These are phyloP conservation scores for Rhodotorula sp. DNA, from an alignment of 1,284 basidiomycete species.

Conservation along the genomic window DNA sequence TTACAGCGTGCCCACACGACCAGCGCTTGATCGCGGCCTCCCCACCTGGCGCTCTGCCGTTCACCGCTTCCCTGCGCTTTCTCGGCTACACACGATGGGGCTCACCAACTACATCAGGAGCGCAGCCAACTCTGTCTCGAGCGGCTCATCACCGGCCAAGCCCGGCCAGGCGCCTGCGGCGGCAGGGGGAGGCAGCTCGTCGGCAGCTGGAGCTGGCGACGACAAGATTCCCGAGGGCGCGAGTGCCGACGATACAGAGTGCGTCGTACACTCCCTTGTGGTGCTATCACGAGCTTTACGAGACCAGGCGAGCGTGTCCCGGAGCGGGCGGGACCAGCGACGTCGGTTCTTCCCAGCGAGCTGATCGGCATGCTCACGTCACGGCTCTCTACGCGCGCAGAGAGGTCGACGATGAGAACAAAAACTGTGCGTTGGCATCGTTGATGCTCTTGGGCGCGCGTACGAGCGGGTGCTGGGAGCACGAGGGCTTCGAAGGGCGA, in stretches of 20 bases:
- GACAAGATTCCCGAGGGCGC: conserved; percentile 36
- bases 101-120: conserved; percentile 3
- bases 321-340: no score
- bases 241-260: conserved; percentile 36
- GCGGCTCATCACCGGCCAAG: background rate
- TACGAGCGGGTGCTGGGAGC: background rate
- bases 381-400: conserved; percentile 1
- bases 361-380: background rate
- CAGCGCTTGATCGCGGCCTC: no score
- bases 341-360: background rate
- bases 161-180: background rate
- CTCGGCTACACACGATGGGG: background rate
- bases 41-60: no score
- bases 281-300: background rate
- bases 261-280: background rate
- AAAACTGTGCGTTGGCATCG: conserved; percentile 44
- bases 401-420: conserved; percentile 52
- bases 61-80: background rate
- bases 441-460: background rate
- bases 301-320: no score
- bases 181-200: no score
- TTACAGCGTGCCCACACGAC: no score
- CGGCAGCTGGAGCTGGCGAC: conserved; percentile 2
- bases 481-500: no score
- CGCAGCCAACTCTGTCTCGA: background rate